phyloP scores from a whole-genome alignment of 345 rosid species.

The Lumnitzera littorea region DNA sequence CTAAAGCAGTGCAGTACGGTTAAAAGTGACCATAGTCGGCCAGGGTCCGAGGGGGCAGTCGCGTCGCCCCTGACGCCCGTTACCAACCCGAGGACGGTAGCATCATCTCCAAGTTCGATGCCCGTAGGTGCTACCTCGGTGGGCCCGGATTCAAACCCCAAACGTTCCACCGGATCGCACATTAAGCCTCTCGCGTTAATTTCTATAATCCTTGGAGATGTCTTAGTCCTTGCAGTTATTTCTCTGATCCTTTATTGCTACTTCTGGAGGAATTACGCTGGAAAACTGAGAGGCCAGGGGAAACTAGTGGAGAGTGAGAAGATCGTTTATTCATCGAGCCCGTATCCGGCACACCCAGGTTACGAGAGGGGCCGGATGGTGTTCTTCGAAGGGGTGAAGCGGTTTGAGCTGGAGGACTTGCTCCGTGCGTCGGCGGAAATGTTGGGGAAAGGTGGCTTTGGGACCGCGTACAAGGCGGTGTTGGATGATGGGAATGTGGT shows the following conservation, averaged over 20 bases:
- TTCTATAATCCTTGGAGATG: constrained; percentile 66
- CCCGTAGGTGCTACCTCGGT: constrained; percentile 15
- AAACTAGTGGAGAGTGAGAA: constrained; percentile 75
- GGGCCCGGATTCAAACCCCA: constrained; percentile 13
- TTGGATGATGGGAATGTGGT: constrained; percentile 79
- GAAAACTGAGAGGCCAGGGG: constrained; percentile 32
- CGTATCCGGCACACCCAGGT: constrained; percentile 54
- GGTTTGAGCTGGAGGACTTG: constrained; percentile 85
- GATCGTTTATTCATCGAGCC: constrained; percentile 80
- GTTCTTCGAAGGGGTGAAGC: constrained; percentile 69
- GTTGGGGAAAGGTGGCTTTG: constrained; percentile 91
- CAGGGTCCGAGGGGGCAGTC: constrained; percentile 57
- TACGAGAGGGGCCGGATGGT: constrained; percentile 81
- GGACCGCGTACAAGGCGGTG: constrained; percentile 89
- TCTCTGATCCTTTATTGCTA: constrained; percentile 77
- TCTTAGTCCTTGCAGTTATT: constrained; percentile 47
- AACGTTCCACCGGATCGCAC: constrained; percentile 15
- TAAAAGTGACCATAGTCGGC: constrained; percentile 39
- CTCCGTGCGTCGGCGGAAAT: constrained; percentile 93
- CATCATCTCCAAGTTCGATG: constrained; percentile 64
- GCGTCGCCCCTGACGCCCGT: constrained; percentile 49
- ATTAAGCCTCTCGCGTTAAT: constrained; percentile 53
- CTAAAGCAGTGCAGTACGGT: constrained; percentile 29
- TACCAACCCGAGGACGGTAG: constrained; percentile 29
- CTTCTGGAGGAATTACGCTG: constrained; percentile 71